Percentiles rank a stretch among this genome's conserved stretches.
Conservation (phyloP, 2,329 filamentous ascomycete species). For the Colletotrichum musae region DNA sequence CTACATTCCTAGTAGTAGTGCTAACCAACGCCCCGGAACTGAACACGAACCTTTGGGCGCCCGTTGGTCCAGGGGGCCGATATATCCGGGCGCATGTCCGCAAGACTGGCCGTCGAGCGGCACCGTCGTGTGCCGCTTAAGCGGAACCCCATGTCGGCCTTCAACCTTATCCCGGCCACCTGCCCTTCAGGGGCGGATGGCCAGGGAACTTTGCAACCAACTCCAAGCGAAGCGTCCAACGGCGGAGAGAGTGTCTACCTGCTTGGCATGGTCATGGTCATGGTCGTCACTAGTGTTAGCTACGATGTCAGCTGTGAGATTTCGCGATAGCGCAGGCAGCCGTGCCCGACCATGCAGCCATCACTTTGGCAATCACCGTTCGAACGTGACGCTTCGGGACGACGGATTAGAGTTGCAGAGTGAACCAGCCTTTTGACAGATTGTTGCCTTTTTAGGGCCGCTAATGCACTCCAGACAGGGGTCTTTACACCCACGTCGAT, state of each 20-base stretch:
- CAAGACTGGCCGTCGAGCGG: constrained; percentile 18
- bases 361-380: background rate
- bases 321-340: constrained; percentile 16
- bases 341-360: constrained; percentile 2
- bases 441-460: constrained; percentile 2
- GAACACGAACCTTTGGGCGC: constrained; percentile 3
- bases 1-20: background rate
- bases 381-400: constrained; percentile 1
- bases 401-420: constrained; percentile 35
- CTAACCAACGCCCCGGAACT: constrained; percentile 17
- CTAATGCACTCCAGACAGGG: constrained; percentile 28
- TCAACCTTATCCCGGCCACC: constrained; percentile 16
- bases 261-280: background rate
- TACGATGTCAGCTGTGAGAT: background rate
- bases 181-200: constrained; percentile 11
- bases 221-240: background rate
- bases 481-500: constrained; percentile 2
- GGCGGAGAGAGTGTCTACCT: background rate
- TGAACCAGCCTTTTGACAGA: constrained; percentile 13
- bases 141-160: constrained; percentile 23
- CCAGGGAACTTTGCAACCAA: constrained; percentile 5
- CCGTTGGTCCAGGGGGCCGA: constrained; percentile 21
- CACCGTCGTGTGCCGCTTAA: constrained; percentile 31
- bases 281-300: background rate
- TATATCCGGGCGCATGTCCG: constrained; percentile 31